Base-by-base conservation (phyloP, 1,139 yeast species). In the Yamadazyma kanchanaburiensis region DNA sequence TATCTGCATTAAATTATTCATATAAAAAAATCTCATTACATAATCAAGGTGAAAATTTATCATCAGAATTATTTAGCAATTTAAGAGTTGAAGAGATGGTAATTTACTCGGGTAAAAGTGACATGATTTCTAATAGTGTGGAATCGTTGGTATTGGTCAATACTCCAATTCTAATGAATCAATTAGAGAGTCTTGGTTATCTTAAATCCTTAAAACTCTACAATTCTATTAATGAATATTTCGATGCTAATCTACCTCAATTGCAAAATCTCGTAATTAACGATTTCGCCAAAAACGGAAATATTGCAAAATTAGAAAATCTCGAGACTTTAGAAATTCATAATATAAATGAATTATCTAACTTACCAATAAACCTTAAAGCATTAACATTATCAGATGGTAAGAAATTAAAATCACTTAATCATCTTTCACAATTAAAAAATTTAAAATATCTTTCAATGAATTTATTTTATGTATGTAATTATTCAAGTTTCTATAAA, bases 311-410 rank as follows among this genome's bases (percentile, higher is more conserved):
- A 14, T 27, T 34, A 18, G 18, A 25, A 2, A 22, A 27, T 5
- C 29, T 37, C 6, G 26, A 24, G n/a, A 20, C 22, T 5, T 15
- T 37, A 9, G 33, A 32, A 17, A 19, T 37, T 15, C 19, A 27
- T 19, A 35, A 37, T 24, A 39, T 35, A 5, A 32, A 34, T 29
- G 31, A 28, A 4, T 24, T 30, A 7, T 19, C 22, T 15, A 21
- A 27, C 15, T 19, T 36, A 11, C 35, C 39, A n/a, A 22, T 29
- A 5, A 25, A 21, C 12, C 21, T 38, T 11, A 23, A 26, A 11
- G 12, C 19, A 8, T 33, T 38, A 16, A 25, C 20, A 10, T 14
- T 38, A 12, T 29, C 35, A 5, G 40, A 37, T 22, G 39, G 40
- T 5, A 24, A 26, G 15, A 29, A 22, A 15, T 23, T 37, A 13